These are phyloP conservation scores for Yamadazyma spencermartinsiae DNA, from an alignment of 1,139 yeast genomes.

Conservation along the genomic window DNA sequence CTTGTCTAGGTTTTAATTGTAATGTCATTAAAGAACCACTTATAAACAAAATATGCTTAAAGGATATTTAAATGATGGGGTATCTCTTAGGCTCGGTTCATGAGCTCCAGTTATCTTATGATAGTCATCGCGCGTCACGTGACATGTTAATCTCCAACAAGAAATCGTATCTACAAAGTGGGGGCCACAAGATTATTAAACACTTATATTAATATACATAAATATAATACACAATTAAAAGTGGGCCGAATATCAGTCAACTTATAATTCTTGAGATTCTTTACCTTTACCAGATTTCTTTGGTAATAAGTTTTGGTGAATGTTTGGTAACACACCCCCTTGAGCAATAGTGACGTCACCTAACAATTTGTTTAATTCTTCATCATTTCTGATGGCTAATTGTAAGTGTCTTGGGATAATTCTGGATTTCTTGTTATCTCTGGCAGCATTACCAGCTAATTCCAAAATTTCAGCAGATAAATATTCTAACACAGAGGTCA, in stretches of 20 bases:
- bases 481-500: slow-evolving; percentile 53
- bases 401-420: slow-evolving; percentile 55
- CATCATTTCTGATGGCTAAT: slow-evolving; percentile 57
- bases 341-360: slow-evolving; percentile 96
- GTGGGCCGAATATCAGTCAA: background rate
- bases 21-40: slow-evolving; percentile 8
- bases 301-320: slow-evolving; percentile 93
- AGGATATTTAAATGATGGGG: background rate
- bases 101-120: background rate
- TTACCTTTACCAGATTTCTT: slow-evolving; percentile 80
- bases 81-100: background rate
- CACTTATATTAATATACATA: slow-evolving; percentile 14
- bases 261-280: slow-evolving; percentile 84
- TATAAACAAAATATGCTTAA: slow-evolving; percentile 4
- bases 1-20: slow-evolving; percentile 7
- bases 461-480: slow-evolving; percentile 57
- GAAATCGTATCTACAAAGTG: no score
- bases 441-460: slow-evolving; percentile 58
- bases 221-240: slow-evolving; percentile 21
- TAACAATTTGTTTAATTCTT: slow-evolving; percentile 56
- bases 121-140: slow-evolving; percentile 3
- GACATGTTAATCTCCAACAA: no score
- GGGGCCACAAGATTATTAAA: no score
- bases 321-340: slow-evolving; percentile 98
- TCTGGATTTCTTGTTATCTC: slow-evolving; percentile 60